phyloP scores from a whole-genome alignment of 2,329 filamentous ascomycete species.

The Thelonectria discophora region DNA sequence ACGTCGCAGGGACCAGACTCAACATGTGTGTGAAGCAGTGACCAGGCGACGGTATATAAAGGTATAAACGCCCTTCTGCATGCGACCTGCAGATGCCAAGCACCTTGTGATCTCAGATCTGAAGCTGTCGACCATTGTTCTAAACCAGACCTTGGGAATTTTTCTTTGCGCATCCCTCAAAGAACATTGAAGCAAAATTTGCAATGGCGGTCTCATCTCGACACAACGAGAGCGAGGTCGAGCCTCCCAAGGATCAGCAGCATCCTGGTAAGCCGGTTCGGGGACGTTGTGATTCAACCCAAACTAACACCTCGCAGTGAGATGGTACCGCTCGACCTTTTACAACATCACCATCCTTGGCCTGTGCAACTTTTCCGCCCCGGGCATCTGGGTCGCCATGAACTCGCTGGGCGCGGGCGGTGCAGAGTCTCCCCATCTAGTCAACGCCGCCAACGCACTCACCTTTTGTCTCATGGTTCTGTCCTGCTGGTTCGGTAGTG shows the following conservation, averaged over 20 bases:
- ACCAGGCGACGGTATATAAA: constrained; percentile 29
- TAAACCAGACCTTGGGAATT: background rate
- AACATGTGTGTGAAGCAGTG: background rate
- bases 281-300: background rate
- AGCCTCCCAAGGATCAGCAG: constrained; percentile 45
- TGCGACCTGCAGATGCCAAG: constrained; percentile 3
- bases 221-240: constrained; percentile 35
- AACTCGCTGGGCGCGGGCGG: constrained; percentile 78
- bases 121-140: background rate
- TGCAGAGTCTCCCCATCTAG: constrained; percentile 68
- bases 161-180: background rate
- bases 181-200: background rate
- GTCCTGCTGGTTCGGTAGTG: constrained; percentile 72
- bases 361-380: constrained; percentile 74
- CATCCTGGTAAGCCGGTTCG: constrained; percentile 38
- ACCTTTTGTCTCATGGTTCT: constrained; percentile 79
- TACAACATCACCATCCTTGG: constrained; percentile 78
- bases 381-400: constrained; percentile 78
- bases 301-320: constrained; percentile 51
- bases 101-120: constrained; percentile 8
- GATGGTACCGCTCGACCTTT: constrained; percentile 76
- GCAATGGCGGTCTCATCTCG: constrained; percentile 32
- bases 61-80: constrained; percentile 17
- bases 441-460: constrained; percentile 75
- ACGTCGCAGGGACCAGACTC: constrained; percentile 6